Evolutionary conservation across 768 basidiomycete species (phyloP).

Genomic region (Mycena vitilis): DNA sequence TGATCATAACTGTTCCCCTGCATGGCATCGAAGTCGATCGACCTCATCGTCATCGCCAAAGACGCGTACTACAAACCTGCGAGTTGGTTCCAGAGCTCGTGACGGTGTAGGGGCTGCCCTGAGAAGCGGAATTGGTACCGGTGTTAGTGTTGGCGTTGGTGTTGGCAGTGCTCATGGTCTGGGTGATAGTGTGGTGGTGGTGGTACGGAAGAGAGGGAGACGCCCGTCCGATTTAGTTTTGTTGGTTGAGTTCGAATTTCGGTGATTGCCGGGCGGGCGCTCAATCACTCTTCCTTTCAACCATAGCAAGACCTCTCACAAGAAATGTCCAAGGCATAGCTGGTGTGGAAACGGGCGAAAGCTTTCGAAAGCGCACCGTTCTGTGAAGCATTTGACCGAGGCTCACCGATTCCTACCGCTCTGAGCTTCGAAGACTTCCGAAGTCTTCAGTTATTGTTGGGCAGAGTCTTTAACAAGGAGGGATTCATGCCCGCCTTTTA

Average conservation of each 20-base stretch:
- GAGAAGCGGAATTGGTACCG: constrained; percentile 12
- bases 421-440: too few species aligned
- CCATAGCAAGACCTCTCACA: too few species aligned
- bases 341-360: too few species aligned
- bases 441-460: too few species aligned
- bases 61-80: constrained; percentile 49
- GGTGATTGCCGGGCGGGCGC: constrained; percentile 18
- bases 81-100: constrained; percentile 61
- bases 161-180: constrained; percentile 13
- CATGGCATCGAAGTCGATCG: too few species aligned
- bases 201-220: constrained; percentile 6
- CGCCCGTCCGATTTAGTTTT: constrained; percentile 2
- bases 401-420: too few species aligned
- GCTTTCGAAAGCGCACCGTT: too few species aligned
- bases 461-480: too few species aligned
- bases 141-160: constrained; percentile 20
- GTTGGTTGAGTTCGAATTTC: not conserved
- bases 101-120: constrained; percentile 20
- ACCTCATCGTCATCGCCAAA: not conserved
- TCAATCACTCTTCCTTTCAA: not conserved
- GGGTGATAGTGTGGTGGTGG: constrained; percentile 1
- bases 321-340: too few species aligned
- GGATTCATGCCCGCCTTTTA: too few species aligned
- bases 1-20: constrained; percentile 74
- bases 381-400: too few species aligned